Percentiles rank a stretch among this genome's conserved stretches.
phyloP scores from a whole-genome alignment of 2,329 filamentous ascomycete species.

The Talaromyces sp. region DNA sequence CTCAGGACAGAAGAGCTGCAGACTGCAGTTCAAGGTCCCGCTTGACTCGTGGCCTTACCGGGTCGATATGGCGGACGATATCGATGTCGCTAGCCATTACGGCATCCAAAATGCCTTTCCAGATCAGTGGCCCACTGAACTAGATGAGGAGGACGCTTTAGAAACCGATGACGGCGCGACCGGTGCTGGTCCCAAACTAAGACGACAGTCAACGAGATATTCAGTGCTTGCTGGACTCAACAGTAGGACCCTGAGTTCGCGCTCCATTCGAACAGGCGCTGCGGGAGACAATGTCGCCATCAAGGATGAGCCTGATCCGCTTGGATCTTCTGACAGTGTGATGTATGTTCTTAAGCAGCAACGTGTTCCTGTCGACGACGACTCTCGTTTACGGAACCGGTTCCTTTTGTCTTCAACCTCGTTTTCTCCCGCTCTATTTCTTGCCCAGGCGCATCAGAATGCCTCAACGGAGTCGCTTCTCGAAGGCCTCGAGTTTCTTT shows the following conservation, averaged over 20 bases:
- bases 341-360: constrained; percentile 70
- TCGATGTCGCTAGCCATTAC: constrained; percentile 85
- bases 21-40: neutral
- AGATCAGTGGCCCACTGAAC: constrained; percentile 77
- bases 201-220: constrained; percentile 65
- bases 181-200: constrained; percentile 21
- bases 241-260: constrained; percentile 62
- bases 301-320: constrained; percentile 85
- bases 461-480: constrained; percentile 79
- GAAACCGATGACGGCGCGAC: constrained; percentile 47
- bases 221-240: constrained; percentile 74
- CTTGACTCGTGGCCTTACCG: neutral
- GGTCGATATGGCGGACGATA: constrained; percentile 55
- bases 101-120: constrained; percentile 74
- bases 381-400: constrained; percentile 73
- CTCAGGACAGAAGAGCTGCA: neutral
- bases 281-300: constrained; percentile 74
- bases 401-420: constrained; percentile 94
- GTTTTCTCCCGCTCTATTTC: constrained; percentile 86
- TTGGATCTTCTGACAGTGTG: constrained; percentile 84
- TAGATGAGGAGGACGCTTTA: constrained; percentile 65
- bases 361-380: constrained; percentile 78
- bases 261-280: constrained; percentile 58
- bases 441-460: constrained; percentile 83
- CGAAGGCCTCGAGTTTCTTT: constrained; percentile 76